Evolutionary conservation across 768 basidiomycete genomes (phyloP), one percentile per base, ranked within the genome.

Genomic region (Dendrothele bispora): DNA sequence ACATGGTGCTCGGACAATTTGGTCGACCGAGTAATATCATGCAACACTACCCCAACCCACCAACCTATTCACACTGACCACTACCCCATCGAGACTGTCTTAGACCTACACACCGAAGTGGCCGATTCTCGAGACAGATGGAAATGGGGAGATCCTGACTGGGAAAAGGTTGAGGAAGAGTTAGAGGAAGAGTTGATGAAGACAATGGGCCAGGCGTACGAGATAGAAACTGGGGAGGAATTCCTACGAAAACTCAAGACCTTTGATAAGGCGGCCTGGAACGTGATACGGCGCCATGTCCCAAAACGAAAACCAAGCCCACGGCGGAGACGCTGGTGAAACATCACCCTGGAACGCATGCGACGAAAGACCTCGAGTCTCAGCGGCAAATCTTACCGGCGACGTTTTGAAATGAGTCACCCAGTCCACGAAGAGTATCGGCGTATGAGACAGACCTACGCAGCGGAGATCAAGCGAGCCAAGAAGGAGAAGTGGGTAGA

Each of bases 51-150:
- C 1, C 58, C 55, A 1, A 37, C 26, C 0, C 17, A 18, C 1
- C 46, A 46, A 0, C 61, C 60, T 1, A 45, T 54, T 0, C 48
- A 51, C 0, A 60, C 69, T 0, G 68, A 73, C 56, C 70, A 73
- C 37, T 52, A 67, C 8, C 69, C 67, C 0, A 60, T 72, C 2
- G 18, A 60, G 8, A 64, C 58, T 0, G 36, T 32, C 2, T 4
- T 72, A 0, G 57, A 64, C 3, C 17, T 67, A 1, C 29, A 48
- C 1, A 10, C 55, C 1, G 17, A 50, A 4, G 4, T 24, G 6
- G 21, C 43, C 2, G 12, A 42, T 0, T 6, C n/a, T 2, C 20
- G 38, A 11, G 49, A 43, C 1, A 8, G 28, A 3, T 42, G 38
- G 8, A 61, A 67, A 49, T 72, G 54, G 48, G 39, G 48, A 2